These are phyloP conservation scores for Phytophthora pinifolia DNA, from an alignment of 352 stramenopile genomes.

Conservation along the genomic window DNA sequence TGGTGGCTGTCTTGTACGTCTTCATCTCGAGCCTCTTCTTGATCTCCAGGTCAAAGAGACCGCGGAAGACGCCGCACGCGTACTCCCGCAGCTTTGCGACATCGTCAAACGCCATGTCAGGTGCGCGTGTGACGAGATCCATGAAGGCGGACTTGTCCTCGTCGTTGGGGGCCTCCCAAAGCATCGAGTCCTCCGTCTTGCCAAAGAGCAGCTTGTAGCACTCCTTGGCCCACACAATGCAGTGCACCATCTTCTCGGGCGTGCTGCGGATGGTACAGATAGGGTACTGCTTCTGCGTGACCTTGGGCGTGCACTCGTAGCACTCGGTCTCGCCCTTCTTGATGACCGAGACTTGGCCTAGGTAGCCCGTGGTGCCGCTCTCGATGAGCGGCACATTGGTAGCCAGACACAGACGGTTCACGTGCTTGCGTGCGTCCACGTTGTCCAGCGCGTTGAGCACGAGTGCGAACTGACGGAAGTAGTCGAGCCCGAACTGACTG, in stretches of 20 bases:
- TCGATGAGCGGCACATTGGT: slow-evolving; percentile 92
- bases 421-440: slow-evolving; percentile 97
- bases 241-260: slow-evolving; percentile 99
- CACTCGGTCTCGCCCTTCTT: slow-evolving; percentile 97
- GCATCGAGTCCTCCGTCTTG: slow-evolving; percentile 92
- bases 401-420: slow-evolving; percentile 98
- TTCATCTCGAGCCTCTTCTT: slow-evolving; percentile 96
- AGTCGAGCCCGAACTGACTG: slow-evolving; percentile 91
- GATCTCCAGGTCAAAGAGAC: slow-evolving; percentile 96
- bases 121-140: slow-evolving; percentile 55
- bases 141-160: slow-evolving; percentile 90
- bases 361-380: slow-evolving; percentile 98
- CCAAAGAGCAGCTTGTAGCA: slow-evolving; percentile 90
- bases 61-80: slow-evolving; percentile 75
- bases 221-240: slow-evolving; percentile 98
- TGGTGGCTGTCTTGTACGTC: slow-evolving; percentile 95
- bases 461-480: slow-evolving; percentile 95
- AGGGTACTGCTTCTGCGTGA: slow-evolving; percentile 97
- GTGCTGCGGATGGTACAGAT: slow-evolving; percentile 99
- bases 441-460: slow-evolving; percentile 99
- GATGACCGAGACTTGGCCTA: slow-evolving; percentile 98
- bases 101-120: slow-evolving; percentile 46
- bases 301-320: slow-evolving; percentile 98
- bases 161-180: slow-evolving; percentile 89
- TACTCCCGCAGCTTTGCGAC: slow-evolving; percentile 57